Percentiles rank a stretch among this genome's conserved stretches.
Conservation (phyloP, 768 basidiomycete genomes). For the Kwoniella shandongensis region DNA sequence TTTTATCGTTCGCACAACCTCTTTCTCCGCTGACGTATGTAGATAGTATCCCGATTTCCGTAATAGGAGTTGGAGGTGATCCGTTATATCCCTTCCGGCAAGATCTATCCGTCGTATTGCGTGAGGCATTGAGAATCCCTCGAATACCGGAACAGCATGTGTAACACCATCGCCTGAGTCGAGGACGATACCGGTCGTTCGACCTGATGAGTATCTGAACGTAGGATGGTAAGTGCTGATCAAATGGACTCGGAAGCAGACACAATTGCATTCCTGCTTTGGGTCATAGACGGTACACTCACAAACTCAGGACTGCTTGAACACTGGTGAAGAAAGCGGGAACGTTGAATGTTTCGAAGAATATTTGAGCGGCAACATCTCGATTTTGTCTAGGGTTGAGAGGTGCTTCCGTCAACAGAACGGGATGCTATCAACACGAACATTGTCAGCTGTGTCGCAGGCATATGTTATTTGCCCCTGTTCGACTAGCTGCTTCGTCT, state of each 20-base stretch:
- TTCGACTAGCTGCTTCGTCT: too few relatives aligned
- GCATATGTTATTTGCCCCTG: background rate
- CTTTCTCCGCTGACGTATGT: conserved; percentile 94
- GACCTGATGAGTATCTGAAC: conserved; percentile 89
- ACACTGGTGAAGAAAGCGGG: conserved; percentile 95
- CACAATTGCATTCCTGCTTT: background rate
- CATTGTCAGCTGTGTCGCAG: background rate
- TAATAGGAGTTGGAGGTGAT: conserved; percentile 88
- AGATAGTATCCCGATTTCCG: conserved; percentile 93
- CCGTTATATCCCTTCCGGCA: conserved; percentile 93
- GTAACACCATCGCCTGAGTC: conserved; percentile 99
- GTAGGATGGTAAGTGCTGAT: conserved; percentile 8
- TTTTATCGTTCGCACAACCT: conserved; percentile 95
- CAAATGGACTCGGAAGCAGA: background rate
- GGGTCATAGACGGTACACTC: conserved; percentile 50
- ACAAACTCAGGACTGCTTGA: conserved; percentile 95
- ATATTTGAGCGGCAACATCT: conserved; percentile 95
- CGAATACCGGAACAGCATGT: conserved; percentile 97
- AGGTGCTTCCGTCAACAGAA: conserved; percentile 93
- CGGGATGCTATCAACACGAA: conserved; percentile 72
- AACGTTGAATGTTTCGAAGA: conserved; percentile 99
- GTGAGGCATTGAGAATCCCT: conserved; percentile 99
- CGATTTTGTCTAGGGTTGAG: conserved; percentile 94
- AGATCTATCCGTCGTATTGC: conserved; percentile 95
- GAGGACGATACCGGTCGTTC: conserved; percentile 98